Evolutionary conservation across 1,284 basidiomycete genomes (phyloP).

Genomic region (Vanrija humicola): DNA sequence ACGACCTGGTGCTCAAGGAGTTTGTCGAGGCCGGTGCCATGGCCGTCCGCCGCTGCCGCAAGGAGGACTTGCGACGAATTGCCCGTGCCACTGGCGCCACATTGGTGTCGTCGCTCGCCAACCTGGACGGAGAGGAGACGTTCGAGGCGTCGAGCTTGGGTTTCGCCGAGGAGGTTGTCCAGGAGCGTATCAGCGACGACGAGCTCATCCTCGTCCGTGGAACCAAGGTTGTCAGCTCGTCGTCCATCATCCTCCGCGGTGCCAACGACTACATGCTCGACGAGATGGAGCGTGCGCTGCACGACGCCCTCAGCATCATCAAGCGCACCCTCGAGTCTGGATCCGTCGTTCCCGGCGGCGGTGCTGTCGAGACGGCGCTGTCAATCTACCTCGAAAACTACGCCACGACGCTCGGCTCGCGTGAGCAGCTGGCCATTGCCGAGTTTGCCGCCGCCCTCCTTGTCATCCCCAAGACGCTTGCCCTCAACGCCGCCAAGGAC

Average conservation of each 20-base stretch:
- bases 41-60: conserved; percentile 95
- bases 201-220: conserved; percentile 97
- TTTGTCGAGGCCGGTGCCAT: conserved; percentile 99
- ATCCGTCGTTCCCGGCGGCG: conserved; percentile 92
- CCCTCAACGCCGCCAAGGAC: conserved; percentile 98
- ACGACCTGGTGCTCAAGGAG: conserved; percentile 96
- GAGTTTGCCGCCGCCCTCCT: conserved; percentile 93
- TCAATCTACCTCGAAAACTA: conserved; percentile 99
- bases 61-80: conserved; percentile 95
- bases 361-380: conserved; percentile 93
- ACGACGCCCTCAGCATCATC: conserved; percentile 91
- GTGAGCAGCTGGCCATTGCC: conserved; percentile 97
- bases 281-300: conserved; percentile 97
- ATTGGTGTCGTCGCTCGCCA: conserved; percentile 87
- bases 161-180: conserved; percentile 88
- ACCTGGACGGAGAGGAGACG: conserved; percentile 96
- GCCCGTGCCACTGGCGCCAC: conserved; percentile 96
- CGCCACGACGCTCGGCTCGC: conserved; percentile 92
- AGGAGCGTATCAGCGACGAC: conserved; percentile 97
- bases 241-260: conserved; percentile 89
- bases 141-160: conserved; percentile 90
- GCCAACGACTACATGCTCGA: conserved; percentile 99
- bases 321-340: conserved; percentile 98
- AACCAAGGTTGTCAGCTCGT: conserved; percentile 90
- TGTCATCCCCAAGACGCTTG: conserved; percentile 93